These are phyloP conservation scores for Alternaria triticina DNA, from an alignment of 2,329 filamentous ascomycete genomes.

Conservation along the genomic window DNA sequence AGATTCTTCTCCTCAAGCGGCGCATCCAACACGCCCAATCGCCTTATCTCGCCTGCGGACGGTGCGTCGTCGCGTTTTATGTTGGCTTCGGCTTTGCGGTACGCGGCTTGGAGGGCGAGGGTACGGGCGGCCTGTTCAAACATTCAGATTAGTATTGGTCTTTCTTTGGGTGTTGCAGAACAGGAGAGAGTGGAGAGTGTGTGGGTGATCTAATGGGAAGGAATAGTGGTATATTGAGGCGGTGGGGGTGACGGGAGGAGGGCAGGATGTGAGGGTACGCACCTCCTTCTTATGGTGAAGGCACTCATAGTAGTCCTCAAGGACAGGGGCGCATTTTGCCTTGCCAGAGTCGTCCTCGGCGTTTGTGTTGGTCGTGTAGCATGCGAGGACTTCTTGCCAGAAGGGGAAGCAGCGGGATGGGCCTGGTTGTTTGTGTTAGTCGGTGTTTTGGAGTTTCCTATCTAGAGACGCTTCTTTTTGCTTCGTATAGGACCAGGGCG, in stretches of 20 bases:
- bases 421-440: conserved; percentile 51
- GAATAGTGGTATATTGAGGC: no score
- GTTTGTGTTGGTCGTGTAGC: conserved; percentile 93
- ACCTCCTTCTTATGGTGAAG: conserved; percentile 99
- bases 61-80: conserved; percentile 80
- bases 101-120: conserved; percentile 79
- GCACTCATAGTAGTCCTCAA: conserved; percentile 99
- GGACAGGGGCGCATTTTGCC: conserved; percentile 80
- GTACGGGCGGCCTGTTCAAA: conserved; percentile 73
- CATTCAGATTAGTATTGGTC: no score
- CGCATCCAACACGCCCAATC: conserved; percentile 76
- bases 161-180: no score
- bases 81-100: conserved; percentile 76
- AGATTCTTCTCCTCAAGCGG: conserved; percentile 76
- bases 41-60: conserved; percentile 84
- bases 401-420: conserved; percentile 93
- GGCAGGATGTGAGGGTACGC: no score
- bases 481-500: no score
- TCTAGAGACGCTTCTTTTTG: not conserved
- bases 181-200: not conserved
- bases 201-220: no score
- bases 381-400: conserved; percentile 98
- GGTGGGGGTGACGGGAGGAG: no score
- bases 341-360: conserved; percentile 80
- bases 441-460: no score